Evolutionary conservation across 2,329 filamentous ascomycete species (phyloP).

Genomic region (Fusarium sororula): DNA sequence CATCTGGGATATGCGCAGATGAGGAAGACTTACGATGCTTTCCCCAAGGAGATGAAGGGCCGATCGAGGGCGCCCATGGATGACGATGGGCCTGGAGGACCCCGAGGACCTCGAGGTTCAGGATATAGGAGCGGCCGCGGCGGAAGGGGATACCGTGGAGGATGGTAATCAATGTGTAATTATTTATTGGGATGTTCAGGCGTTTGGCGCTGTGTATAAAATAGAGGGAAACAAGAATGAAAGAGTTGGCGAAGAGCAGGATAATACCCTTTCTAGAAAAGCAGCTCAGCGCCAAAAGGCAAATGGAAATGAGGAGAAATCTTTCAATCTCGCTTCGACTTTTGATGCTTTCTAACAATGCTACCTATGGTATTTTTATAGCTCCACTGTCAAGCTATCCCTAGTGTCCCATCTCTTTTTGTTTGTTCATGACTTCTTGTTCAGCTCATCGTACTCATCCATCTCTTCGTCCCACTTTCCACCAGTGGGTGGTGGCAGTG

Average conservation of each 20-base stretch:
- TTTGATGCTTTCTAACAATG: slow-evolving; percentile 34
- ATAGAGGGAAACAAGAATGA: slow-evolving; percentile 20
- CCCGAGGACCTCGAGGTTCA: slow-evolving; percentile 62
- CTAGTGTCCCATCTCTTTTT: slow-evolving; percentile 1
- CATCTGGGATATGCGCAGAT: slow-evolving; percentile 98
- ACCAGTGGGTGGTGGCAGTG: slow-evolving; percentile 45
- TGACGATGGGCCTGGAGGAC: slow-evolving; percentile 56
- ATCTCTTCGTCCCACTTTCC: slow-evolving; percentile 68
- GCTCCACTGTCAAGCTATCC: slow-evolving; percentile 2
- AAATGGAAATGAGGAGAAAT: slow-evolving; percentile 2
- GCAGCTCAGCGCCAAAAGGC: slow-evolving; percentile 6
- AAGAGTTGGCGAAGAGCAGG: slow-evolving; percentile 11
- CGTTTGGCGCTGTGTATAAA: slow-evolving; percentile 36
- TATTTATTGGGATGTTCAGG: slow-evolving; percentile 17
- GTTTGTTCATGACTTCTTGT: slow-evolving; percentile 33
- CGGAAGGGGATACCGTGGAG: slow-evolving; percentile 60
- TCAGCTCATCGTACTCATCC: slow-evolving; percentile 58
- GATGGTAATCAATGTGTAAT: slow-evolving; percentile 50
- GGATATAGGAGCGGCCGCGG: slow-evolving; percentile 63
- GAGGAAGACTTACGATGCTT: slow-evolving; percentile 89
- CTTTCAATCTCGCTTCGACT: slow-evolving; percentile 37
- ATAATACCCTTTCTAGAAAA: slow-evolving; percentile 41
- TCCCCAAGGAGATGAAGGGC: slow-evolving; percentile 86
- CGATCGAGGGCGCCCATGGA: slow-evolving; percentile 68
- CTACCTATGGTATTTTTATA: slow-evolving; percentile 35